Evolutionary conservation across 441 rosid species (phyloP).

Genomic region (Gossypium davidsonii): DNA sequence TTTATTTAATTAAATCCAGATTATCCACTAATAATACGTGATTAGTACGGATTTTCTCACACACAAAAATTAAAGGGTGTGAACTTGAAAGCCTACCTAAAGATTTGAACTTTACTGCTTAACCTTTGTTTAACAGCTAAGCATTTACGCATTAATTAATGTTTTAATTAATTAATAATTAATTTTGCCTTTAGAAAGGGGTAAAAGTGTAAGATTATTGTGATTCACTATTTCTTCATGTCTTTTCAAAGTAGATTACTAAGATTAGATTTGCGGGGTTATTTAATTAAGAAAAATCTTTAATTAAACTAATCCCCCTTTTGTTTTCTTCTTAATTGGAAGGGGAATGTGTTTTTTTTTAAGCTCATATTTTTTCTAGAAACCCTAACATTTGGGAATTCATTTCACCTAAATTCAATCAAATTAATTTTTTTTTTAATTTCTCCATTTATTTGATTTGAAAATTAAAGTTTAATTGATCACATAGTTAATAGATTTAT

Average conservation of each 20-base stretch:
- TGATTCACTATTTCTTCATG: conserved; percentile 7
- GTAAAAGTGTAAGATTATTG: neutral
- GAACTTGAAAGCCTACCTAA: neutral
- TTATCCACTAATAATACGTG: conserved; percentile 19
- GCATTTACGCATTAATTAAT: conserved; percentile 11
- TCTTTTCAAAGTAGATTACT: conserved; percentile 23
- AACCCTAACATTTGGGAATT: neutral
- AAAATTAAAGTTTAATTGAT: too few species aligned
- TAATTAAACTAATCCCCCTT: conserved; percentile 13
- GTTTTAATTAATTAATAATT: neutral
- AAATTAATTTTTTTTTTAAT: too few species aligned
- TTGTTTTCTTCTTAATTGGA: conserved; percentile 14
- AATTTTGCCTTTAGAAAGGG: neutral
- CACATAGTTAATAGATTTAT: too few species aligned
- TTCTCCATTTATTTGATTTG: too few species aligned
- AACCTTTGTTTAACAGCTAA: conserved; percentile 35
- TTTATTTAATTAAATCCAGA: neutral
- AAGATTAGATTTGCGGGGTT: conserved; percentile 26
- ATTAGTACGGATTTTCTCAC: conserved; percentile 22
- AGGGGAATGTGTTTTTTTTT: neutral
- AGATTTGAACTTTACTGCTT: conserved; percentile 1
- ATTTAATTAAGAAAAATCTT: neutral
- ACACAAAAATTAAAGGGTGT: neutral
- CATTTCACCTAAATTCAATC: neutral
- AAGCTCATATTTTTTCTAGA: conserved; percentile 18